Evolutionary conservation across 2,329 filamentous ascomycete species (phyloP), one percentile per base, ranked within the genome.

Genomic region (Aureobasidium sp.): DNA sequence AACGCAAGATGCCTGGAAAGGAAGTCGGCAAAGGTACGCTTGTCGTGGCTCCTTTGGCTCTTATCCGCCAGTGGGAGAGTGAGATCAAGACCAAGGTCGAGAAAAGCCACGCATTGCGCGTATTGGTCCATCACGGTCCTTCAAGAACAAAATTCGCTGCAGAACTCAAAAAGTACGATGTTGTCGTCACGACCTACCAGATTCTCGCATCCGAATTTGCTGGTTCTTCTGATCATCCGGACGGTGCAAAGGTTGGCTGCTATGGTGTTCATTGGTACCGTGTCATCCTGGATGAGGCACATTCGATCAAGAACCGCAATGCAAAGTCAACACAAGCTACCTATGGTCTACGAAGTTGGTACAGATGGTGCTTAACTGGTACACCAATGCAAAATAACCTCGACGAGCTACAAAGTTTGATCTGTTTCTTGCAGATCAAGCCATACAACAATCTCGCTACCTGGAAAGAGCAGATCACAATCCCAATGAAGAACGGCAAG

Each of bases 381-480:
- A 99, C 94, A 1, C 94, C 94, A 0, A 91, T 99, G 87, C 94
- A 99, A 72, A 99, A 99, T 76, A 97, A 96, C 69, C 83, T 99
- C 6, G 94, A 99, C 67, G 94, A 99, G 74, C 79, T 99, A 57
- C 94, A 99, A 72, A 96, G 91, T 67, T 78, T 99, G 60, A 90
- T 99, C 73, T 90, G 87, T 65, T 99, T 99, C 74, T 80, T 99
- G 41, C 87, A 90, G 17, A 96, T 99, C 71, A 88, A 89, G 68
- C 94, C 94, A 0, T 97, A 94, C 70, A 87, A 95, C 69, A 87
- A 97, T 62, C 79, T 97, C 23, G 82, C 84, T 10, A 85, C 88
- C 64, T 99, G 94, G 93, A 92, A 93, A 68, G 88, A 92, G 17
- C 87, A 95, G 63, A 99, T 99, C 64, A 92, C 91, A 59, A 79